Evolutionary conservation across 2,329 filamentous ascomycete genomes (phyloP), one percentile per base, ranked within the genome.

Genomic region (Fusarium sp.): DNA sequence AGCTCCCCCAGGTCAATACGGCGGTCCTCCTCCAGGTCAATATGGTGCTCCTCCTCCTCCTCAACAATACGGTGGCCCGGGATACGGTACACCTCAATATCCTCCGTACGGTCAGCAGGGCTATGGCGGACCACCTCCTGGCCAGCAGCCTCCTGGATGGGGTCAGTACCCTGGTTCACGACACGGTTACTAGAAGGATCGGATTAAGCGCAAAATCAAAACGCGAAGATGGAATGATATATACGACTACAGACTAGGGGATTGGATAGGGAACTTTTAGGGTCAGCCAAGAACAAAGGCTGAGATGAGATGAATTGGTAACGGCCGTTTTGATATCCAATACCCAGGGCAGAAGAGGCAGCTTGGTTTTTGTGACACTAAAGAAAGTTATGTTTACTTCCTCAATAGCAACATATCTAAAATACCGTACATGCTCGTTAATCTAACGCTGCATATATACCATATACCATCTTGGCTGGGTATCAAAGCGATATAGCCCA

Each of bases 141-240:
- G 61, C 23, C 73, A 75, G 29, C 73, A 76, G 15, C 76, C 72
- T 55, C 73, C 79, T 11, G 75, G 77, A 15, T 83, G 81, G 81
- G 77, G 75, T 49, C 77, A 82, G 56, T 83, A 83, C 56, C 81
- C 81, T n/a, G 82, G 82, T 19, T 81, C 82, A 63, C 75, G 76
- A 52, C 81, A 78, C 46, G 76, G 80, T n/a, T 81, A 81, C 65
- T 81, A 69, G 67, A 62, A 19, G 54, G 37, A 16, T 42, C 29
- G 41, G 25, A 25, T 55, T 18, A 33, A 19, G 14, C 18, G 15
- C 39, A 31, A 15, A 21, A 41, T 31, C 11, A 18, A 38, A 35
- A 44, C 15, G 18, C 15, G 25, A 44, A 29, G 35, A 25, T 38
- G 39, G 23, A 54, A 54, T 27, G 55, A 59, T 46, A 39, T 44